phyloP scores from a whole-genome alignment of 257 asterid genomes.

The Lycium barbarum region DNA sequence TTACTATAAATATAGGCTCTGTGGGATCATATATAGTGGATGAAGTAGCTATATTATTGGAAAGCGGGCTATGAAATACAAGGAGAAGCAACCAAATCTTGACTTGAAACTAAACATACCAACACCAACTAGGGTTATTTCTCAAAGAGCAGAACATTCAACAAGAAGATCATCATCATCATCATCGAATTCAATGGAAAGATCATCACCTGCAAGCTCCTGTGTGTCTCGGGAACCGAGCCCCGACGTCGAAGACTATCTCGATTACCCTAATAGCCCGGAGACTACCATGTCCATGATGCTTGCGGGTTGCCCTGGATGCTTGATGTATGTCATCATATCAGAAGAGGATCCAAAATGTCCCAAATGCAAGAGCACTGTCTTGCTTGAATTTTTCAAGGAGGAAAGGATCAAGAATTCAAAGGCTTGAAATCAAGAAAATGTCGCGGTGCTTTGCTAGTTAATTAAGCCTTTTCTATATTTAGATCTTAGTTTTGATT shows the following conservation, averaged over 20 bases:
- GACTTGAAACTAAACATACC: slow-evolving; percentile 56
- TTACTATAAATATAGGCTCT: neutral
- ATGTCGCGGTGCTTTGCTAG: neutral
- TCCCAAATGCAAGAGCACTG: slow-evolving; percentile 65
- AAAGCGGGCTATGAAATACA: slow-evolving; percentile 39
- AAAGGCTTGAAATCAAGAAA: slow-evolving; percentile 36
- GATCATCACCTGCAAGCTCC: slow-evolving; percentile 52
- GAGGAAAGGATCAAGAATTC: slow-evolving; percentile 42
- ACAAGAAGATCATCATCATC: slow-evolving; percentile 42
- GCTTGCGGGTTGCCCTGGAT: slow-evolving; percentile 57
- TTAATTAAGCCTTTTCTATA: too few relatives aligned
- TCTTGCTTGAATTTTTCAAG: slow-evolving; percentile 61
- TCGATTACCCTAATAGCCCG: slow-evolving; percentile 35
- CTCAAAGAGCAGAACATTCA: neutral
- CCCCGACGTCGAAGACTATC: slow-evolving; percentile 30
- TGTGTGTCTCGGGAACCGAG: slow-evolving; percentile 52
- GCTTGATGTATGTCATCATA: slow-evolving; percentile 63
- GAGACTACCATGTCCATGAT: slow-evolving; percentile 46
- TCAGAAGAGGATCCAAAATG: slow-evolving; percentile 53
- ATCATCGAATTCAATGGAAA: slow-evolving; percentile 27
- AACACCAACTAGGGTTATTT: slow-evolving; percentile 38
- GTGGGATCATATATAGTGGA: neutral
- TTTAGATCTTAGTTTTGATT: neutral
- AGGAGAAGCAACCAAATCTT: slow-evolving; percentile 42
- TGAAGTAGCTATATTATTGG: neutral